Percentiles rank a stretch among this genome's conserved stretches.
Conservation (phyloP, 179 eudicot species). For the Carnegiea gigantea region DNA sequence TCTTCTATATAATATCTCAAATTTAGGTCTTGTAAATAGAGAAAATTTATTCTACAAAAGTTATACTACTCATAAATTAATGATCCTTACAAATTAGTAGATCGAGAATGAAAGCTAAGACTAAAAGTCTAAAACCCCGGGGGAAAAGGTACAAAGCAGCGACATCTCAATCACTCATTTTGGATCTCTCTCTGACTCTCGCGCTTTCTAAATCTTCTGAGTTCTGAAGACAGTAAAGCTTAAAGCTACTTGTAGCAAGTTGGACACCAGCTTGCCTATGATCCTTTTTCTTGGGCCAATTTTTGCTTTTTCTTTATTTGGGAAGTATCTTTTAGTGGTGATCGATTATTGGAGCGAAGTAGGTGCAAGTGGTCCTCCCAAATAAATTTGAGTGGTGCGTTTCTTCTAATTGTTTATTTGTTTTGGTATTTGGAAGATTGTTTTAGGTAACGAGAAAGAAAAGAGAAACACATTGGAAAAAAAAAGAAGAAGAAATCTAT, state of each 20-base stretch:
- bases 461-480: neutral
- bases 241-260: conserved; percentile 18
- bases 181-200: conserved; percentile 4
- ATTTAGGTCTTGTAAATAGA: too few species aligned
- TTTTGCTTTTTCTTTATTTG: neutral
- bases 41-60: too few species aligned
- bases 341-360: conserved; percentile 12
- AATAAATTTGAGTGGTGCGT: conserved; percentile 17
- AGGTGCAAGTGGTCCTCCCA: conserved; percentile 22
- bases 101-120: too few species aligned
- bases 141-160: neutral
- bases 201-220: neutral
- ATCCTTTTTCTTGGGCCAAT: neutral
- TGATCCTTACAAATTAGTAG: too few species aligned
- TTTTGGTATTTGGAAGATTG: conserved; percentile 17
- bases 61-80: too few species aligned
- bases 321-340: neutral
- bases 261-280: conserved; percentile 19
- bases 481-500: neutral
- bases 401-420: neutral
- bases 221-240: neutral
- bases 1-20: too few species aligned
- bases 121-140: too few species aligned
- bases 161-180: conserved; percentile 23
- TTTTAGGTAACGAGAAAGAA: neutral